Evolutionary conservation across 129 eudicot species (phyloP).

Genomic region (carrot (Daucus carota)): DH1_v3.0 NC_030385.2:30505501-30506000

Average conservation of each 20-base stretch:
- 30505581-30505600: background rate
- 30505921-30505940: too few species aligned
- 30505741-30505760: background rate
- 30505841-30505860: background rate
- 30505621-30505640: too few species aligned
- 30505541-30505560: conserved; percentile 62
- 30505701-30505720: too few species aligned
- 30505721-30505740: too few species aligned
- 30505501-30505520: conserved; percentile 50
- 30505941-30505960: too few species aligned
- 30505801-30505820: background rate
- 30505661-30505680: too few species aligned
- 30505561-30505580: conserved; percentile 47
- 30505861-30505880: background rate
- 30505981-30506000: too few species aligned
- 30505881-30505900: background rate
- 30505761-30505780: background rate
- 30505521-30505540: conserved; percentile 52
- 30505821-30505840: background rate
- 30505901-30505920: background rate
- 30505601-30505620: background rate
- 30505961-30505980: too few species aligned
- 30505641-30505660: too few species aligned
- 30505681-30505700: too few species aligned
- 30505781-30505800: background rate